A percentile compares a stretch with the other conserved stretches of the same genome.
Conservation (phyloP, 257 asterid species). For the Nicotiana benthamiana region DNA sequence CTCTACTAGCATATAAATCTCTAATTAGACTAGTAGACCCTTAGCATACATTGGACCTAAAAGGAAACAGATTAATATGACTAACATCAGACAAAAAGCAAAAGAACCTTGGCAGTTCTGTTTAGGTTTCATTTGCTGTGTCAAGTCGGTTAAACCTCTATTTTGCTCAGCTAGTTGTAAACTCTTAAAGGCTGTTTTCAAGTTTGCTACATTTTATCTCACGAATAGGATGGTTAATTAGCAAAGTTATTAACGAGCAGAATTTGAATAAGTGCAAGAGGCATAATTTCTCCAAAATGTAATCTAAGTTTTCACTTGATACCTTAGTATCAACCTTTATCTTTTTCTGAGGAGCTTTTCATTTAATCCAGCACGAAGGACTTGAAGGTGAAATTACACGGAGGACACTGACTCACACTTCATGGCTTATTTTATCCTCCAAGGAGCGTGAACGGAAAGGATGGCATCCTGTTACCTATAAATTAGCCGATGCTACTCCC, state of each 20-base stretch:
- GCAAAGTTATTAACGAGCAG: background rate
- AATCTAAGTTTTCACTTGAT: background rate
- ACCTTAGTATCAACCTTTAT: background rate
- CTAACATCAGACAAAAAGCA: background rate
- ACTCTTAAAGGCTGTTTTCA: background rate
- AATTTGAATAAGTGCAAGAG: background rate
- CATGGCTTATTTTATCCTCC: conserved; percentile 78
- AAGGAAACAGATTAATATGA: no score
- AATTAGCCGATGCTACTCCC: conserved; percentile 77
- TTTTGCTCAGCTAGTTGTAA: background rate
- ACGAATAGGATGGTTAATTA: background rate
- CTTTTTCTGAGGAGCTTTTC: background rate
- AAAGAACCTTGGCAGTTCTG: background rate
- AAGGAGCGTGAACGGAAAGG: conserved; percentile 66
- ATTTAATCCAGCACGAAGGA: conserved; percentile 55
- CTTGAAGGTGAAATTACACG: conserved; percentile 68
- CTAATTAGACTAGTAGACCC: background rate
- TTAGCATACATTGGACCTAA: background rate
- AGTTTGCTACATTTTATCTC: background rate
- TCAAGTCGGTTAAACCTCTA: background rate
- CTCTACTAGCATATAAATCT: background rate
- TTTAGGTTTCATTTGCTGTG: background rate
- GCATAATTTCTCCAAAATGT: background rate
- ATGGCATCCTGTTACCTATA: conserved; percentile 98
- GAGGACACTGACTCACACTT: conserved; percentile 83